These are phyloP conservation scores for Coelastrella sp. DNA, from an alignment of 139 green algal genomes.

Conservation along the genomic window DNA sequence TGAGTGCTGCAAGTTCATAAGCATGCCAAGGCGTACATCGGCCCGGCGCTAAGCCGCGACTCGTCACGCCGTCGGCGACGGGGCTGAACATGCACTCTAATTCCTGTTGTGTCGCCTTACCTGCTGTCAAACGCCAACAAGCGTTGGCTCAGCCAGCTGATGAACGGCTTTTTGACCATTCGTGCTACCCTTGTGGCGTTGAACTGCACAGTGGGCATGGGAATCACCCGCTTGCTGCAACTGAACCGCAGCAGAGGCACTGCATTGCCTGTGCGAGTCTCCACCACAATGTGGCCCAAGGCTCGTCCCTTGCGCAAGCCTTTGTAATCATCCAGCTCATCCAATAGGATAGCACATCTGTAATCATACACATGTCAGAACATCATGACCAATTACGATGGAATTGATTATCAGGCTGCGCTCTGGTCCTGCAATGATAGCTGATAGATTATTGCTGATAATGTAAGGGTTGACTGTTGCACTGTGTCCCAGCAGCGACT, in stretches of 20 bases:
- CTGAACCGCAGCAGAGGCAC: constrained; percentile 60
- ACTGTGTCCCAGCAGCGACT: neutral
- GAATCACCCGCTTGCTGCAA: constrained; percentile 64
- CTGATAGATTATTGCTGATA: neutral
- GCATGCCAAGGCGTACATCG: too few relatives aligned
- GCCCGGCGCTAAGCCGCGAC: too few relatives aligned
- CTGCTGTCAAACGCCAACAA: constrained; percentile 15
- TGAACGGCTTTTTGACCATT: constrained; percentile 45
- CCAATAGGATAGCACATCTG: constrained; percentile 56
- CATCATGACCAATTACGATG: neutral
- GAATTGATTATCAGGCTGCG: neutral
- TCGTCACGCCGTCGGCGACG: too few relatives aligned
- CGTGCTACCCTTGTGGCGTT: constrained; percentile 51
- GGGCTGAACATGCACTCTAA: neutral
- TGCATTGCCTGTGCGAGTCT: constrained; percentile 41
- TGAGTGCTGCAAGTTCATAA: too few relatives aligned
- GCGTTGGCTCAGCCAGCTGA: constrained; percentile 37
- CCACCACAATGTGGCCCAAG: constrained; percentile 44
- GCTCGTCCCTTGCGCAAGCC: constrained; percentile 20
- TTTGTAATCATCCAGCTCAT: constrained; percentile 52
- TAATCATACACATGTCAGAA: neutral
- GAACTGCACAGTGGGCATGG: constrained; percentile 63
- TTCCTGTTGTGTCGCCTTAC: neutral
- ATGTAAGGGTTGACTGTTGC: too few relatives aligned
- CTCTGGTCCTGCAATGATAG: neutral